Base-by-base conservation (phyloP, 345 rosid species). In the Acer negundo region DNA sequence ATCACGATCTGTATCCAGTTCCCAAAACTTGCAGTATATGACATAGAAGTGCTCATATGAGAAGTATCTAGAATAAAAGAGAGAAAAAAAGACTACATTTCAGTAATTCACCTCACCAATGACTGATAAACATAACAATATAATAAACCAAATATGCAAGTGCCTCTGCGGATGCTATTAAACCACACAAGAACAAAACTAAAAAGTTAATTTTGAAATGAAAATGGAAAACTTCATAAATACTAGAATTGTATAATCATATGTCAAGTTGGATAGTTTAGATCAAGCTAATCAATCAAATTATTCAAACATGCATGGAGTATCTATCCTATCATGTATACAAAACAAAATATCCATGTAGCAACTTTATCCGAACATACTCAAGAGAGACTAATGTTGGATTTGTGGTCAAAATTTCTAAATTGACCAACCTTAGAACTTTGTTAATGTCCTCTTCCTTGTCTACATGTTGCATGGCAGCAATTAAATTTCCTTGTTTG, bases 391-490 rank as follows among this genome's bases (percentile, higher is more conserved):
- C 24, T 1, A n/a, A 56, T 22, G 11, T 40, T 12, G 53, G 75
- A 72, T 72, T 38, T 6, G 17, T 3, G 22, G 56, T 19, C 47
- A 67, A 11, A 9, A 40, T 68, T 72, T 58, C 26, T 20, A 7
- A 53, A 69, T 55, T 24, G 16, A 22, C 73, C 75, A 73, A 96
- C 99, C 99, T 96, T 81, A 89, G 87, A 77, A 94, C 91, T 85
- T 91, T 90, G 86, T 91, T 91, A 80, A 91, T 94, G 85, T 94
- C 97, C 58, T 91, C 97, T 87, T 94, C 98, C 80, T 94, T 95
- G 44, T 94, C 99, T 64, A 87, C 95, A 81, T 91, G 93, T 76
- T 87, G 93, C 94, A 96, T 88, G 62, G 97, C 94, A 84, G 88
- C 85, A 79, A 92, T 79, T 80, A 96, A 87, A 76, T 92, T 86